Evolutionary conservation across 805 yeast genomes (phyloP), one percentile per base, ranked within the genome.

Genomic region (Saccharomycopsis schoenii): DNA sequence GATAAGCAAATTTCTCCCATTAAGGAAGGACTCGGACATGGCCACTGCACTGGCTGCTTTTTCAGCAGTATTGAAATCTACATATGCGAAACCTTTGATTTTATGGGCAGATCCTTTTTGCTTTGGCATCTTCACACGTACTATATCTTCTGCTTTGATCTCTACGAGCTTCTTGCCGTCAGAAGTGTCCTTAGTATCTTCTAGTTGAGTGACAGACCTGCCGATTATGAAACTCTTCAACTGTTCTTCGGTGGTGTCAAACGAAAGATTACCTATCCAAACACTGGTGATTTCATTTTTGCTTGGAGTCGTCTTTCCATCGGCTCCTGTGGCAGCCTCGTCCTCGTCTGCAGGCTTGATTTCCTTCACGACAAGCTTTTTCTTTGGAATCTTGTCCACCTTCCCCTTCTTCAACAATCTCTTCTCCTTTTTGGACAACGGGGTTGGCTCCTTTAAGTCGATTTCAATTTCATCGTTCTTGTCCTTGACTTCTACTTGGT

Each of bases 221-320:
- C 81, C 79, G 1, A 79, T 74, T 8, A 94, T 72, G 65, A 87
- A 90, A 59, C 84, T 78, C 14, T 76, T 75, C 40, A 94, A 69
- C 65, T 91, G 96, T 41, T 87, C 93, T 67, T 80, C 83, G 0
- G 85, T 78, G 4, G 97, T 89, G 58, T 89, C 94, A 68, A 86
- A 94, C 0, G 97, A 80, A 65, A 94, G 74, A 71, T 94, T 94
- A 52, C 99, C 99, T 56, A 94, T 82, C 99, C 99, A 94, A 41
- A 91, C 94, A 55, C 96, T 96, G 67, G 74, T 81, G 60, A 79
- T 82, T 58, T 75, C 76, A 21, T 63, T n/a, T 47, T 60, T n/a
- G n/a, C n/a, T n/a, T n/a, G n/a, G n/a, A n/a, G n/a, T n/a, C n/a
- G n/a, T n/a, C n/a, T n/a, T n/a, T n/a, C n/a, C n/a, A n/a, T 60